Conservation (phyloP, 805 yeast genomes). For the Naumovozyma castellii region DNA sequence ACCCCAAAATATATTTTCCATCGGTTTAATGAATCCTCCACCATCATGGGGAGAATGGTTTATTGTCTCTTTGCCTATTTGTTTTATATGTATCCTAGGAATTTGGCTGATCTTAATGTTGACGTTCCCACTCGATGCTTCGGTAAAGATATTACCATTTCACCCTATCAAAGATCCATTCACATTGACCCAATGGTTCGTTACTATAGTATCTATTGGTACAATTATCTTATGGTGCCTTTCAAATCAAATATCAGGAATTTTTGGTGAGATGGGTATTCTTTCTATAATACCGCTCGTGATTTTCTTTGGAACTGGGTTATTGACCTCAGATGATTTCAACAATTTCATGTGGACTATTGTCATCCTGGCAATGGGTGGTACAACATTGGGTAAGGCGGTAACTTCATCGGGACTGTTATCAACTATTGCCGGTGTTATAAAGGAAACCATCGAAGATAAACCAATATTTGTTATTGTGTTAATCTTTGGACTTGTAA, state of each 20-base stretch:
- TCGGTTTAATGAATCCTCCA: constrained; percentile 76
- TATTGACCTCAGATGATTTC: constrained; percentile 80
- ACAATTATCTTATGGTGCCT: constrained; percentile 89
- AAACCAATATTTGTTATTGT: constrained; percentile 66
- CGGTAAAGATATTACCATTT: constrained; percentile 37
- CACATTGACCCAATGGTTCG: constrained; percentile 64
- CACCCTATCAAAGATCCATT: constrained; percentile 58
- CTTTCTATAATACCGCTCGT: constrained; percentile 83
- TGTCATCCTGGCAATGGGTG: constrained; percentile 95
- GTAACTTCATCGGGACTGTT: constrained; percentile 86
- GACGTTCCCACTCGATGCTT: constrained; percentile 48
- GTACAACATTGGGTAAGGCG: constrained; percentile 89
- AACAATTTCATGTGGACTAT: constrained; percentile 96
- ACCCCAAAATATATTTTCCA: constrained; percentile 89
- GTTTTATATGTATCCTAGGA: constrained; percentile 48
- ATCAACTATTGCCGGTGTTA: constrained; percentile 60
- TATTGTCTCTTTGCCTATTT: constrained; percentile 73
- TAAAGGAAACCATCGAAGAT: constrained; percentile 56
- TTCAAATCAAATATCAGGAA: constrained; percentile 58
- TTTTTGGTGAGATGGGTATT: constrained; percentile 95
- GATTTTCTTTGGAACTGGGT: constrained; percentile 87
- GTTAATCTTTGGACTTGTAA: constrained; percentile 70
- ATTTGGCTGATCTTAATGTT: constrained; percentile 68
- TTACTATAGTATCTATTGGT: constrained; percentile 50
- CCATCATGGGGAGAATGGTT: constrained; percentile 94